Base-by-base conservation (phyloP, 2,329 filamentous ascomycete species). In the Thelonectria discophora region DNA sequence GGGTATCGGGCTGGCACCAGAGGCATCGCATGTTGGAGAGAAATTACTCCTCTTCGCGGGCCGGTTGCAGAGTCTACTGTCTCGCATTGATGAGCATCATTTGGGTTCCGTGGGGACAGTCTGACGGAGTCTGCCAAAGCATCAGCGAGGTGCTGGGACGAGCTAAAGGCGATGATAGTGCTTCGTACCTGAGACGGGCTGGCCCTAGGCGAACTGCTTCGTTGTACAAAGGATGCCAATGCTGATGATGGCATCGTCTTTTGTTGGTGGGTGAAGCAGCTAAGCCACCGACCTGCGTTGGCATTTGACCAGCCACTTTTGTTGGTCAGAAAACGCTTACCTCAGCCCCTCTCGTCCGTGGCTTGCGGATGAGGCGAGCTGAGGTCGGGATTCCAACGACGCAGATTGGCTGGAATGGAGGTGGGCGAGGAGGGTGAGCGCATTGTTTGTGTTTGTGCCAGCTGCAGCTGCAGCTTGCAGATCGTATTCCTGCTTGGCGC, bases 41-140 rank as follows among this genome's bases (percentile, higher is more conserved):
- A 56, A 46, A 49, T 56, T 56, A 45, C 7, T 37, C 21, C 13
- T 20, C 18, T 34, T 15, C 3, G 13, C 17, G n/a, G 21, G 30
- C 12, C 11, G n/a, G 10, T 12, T 21, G 45, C 32, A 34, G 13
- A 34, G 18, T 30, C 32, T 13, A 46, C 30, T 37, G 49, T 34
- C 51, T 56, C 21, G 48, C 42, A 43, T 56, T 60, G 47, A 56
- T 32, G 53, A 32, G 21, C 18, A 21, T 32, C 39, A 40, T 60
- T 43, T 55, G 12, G 34, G n/a, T 32, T 45, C n/a, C 9, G 21
- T 8, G 40, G 13, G 34, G 10, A 42, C 24, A 27, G 53, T 30
- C 46, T n/a, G n/a, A n/a, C n/a, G 37, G 32, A 42, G 17, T 27
- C 27, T 32, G 51, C 32, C 43, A 30, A 42, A n/a, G n/a, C n/a